Evolutionary conservation across 768 basidiomycete genomes (phyloP).

Genomic region (Suillus hirtellus): DNA sequence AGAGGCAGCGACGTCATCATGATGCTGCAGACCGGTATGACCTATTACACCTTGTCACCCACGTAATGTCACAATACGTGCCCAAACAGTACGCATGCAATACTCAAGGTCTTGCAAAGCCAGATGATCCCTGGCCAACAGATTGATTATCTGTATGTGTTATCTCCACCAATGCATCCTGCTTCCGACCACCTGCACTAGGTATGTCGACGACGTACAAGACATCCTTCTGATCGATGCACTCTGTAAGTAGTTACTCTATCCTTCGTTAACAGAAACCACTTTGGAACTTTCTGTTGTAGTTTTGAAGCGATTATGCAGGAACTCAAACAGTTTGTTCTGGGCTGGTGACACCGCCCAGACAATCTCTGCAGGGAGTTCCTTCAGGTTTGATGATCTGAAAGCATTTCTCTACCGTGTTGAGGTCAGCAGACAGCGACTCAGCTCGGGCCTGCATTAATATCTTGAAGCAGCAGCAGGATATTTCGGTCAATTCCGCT

Average conservation of each 20-base stretch:
- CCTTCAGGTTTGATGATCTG: constrained; percentile 70
- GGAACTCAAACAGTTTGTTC: constrained; percentile 65
- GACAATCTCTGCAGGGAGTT: constrained; percentile 74
- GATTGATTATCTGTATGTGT: constrained; percentile 56
- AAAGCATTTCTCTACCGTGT: constrained; percentile 64
- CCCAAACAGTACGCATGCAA: constrained; percentile 47
- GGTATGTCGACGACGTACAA: constrained; percentile 76
- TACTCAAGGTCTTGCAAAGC: constrained; percentile 38
- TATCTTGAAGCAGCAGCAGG: constrained; percentile 19
- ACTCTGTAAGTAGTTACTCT: constrained; percentile 40
- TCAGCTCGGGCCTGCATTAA: not conserved
- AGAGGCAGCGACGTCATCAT: constrained; percentile 40
- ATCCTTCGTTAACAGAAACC: not conserved
- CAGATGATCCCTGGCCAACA: constrained; percentile 32
- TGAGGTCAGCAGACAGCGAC: constrained; percentile 43
- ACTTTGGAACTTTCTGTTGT: constrained; percentile 5
- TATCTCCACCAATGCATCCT: not conserved
- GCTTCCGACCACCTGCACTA: constrained; percentile 23
- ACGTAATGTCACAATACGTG: constrained; percentile 2
- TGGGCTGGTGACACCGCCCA: constrained; percentile 85
- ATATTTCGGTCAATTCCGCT: constrained; percentile 12
- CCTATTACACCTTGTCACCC: not conserved
- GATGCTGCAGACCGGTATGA: constrained; percentile 63
- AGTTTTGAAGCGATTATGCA: constrained; percentile 67
- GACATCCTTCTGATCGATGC: constrained; percentile 70